phyloP scores from a whole-genome alignment of 2,329 filamentous ascomycete genomes.

The Dryadomyces quercus-mongolicae region DNA sequence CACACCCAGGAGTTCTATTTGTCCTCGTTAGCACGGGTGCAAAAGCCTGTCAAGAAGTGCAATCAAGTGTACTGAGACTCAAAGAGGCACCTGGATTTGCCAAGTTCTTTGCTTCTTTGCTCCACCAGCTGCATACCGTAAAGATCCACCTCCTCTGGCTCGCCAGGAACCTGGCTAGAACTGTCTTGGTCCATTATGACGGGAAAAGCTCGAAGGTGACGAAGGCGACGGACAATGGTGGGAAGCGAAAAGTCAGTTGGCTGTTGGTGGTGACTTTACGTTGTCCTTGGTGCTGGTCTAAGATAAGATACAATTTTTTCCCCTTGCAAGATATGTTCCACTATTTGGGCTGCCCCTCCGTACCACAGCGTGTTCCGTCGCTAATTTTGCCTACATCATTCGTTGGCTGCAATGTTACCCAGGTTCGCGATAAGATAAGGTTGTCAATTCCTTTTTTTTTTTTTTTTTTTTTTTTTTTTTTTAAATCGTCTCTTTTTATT shows the following conservation, averaged over 20 bases:
- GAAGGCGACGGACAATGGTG: not conserved
- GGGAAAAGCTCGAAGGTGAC: not conserved
- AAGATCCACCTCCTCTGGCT: constrained; percentile 41
- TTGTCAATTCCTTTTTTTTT: not conserved
- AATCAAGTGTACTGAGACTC: not conserved
- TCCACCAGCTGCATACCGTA: constrained; percentile 28
- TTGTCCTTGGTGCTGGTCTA: too few species aligned
- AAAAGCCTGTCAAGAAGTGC: not conserved
- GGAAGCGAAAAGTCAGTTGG: too few species aligned
- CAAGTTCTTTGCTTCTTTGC: not conserved
- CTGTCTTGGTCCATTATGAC: constrained; percentile 15
- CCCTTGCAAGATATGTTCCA: not conserved
- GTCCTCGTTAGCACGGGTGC: not conserved
- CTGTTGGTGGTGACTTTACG: too few species aligned
- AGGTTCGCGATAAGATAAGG: not conserved
- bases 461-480: not conserved
- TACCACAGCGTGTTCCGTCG: too few species aligned
- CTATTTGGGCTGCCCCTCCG: not conserved
- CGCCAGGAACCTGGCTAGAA: constrained; percentile 11
- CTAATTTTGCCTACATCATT: not conserved
- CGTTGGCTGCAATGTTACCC: not conserved
- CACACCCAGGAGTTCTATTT: constrained; percentile 65
- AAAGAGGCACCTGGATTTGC: not conserved
- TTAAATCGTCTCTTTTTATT: not conserved
- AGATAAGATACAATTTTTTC: not conserved